Conservation (phyloP, 1,139 yeast genomes). For the Scheffersomyces cryptocercus region DNA sequence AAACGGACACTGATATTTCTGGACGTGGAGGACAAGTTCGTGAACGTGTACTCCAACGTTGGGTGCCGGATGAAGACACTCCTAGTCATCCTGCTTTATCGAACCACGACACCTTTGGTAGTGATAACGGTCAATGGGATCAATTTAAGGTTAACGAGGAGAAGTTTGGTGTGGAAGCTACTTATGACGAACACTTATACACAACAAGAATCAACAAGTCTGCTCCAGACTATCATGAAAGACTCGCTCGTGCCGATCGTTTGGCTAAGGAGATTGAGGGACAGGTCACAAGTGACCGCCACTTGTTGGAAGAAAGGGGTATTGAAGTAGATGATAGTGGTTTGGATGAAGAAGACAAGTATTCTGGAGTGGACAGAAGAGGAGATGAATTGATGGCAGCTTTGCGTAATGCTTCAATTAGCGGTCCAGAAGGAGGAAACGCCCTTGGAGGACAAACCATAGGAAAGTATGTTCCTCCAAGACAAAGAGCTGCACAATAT, state of each 20-base stretch:
- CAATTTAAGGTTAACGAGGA: slow-evolving; percentile 89
- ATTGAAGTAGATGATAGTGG: slow-evolving; percentile 76
- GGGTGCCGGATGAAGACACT: slow-evolving; percentile 72
- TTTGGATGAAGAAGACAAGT: slow-evolving; percentile 92
- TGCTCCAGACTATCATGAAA: slow-evolving; percentile 71
- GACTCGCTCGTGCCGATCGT: slow-evolving; percentile 69
- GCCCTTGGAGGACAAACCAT: slow-evolving; percentile 5
- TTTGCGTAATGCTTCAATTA: slow-evolving; percentile 38
- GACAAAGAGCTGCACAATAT: slow-evolving; percentile 62
- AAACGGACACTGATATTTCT: slow-evolving; percentile 85
- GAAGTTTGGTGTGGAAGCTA: slow-evolving; percentile 84
- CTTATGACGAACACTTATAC: slow-evolving; percentile 86
- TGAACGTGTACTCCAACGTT: slow-evolving; percentile 76
- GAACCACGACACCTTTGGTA: slow-evolving; percentile 27
- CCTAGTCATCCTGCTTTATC: slow-evolving; percentile 24
- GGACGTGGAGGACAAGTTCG: slow-evolving; percentile 37
- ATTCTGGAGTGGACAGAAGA: slow-evolving; percentile 77
- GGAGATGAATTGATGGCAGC: slow-evolving; percentile 70
- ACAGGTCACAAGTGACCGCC: slow-evolving; percentile 68
- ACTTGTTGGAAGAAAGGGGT: slow-evolving; percentile 92
- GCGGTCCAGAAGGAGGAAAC: slow-evolving; percentile 5
- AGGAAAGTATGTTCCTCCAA: slow-evolving; percentile 62
- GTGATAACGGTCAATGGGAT: slow-evolving; percentile 62
- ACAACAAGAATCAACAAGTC: slow-evolving; percentile 79
- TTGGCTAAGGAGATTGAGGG: slow-evolving; percentile 83